Evolutionary conservation across 2,329 filamentous ascomycete genomes (phyloP).

Genomic region (Phoma herbarum): DNA sequence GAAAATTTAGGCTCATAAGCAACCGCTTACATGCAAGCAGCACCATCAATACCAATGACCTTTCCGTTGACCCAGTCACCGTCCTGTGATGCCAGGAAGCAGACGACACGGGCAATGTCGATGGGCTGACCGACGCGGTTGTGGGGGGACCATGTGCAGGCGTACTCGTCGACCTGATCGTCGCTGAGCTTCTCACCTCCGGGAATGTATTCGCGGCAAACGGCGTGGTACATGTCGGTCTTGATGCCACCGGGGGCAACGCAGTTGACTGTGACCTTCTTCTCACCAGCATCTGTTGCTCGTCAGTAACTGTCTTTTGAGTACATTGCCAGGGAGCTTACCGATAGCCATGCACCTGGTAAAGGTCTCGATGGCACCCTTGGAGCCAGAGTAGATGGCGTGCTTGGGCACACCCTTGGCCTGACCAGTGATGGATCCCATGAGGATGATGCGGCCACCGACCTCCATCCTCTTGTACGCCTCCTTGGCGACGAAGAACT

Average conservation of each 20-base stretch:
- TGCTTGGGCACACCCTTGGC: constrained; percentile 65
- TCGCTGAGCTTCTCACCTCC: constrained; percentile 63
- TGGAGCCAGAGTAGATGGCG: constrained; percentile 62
- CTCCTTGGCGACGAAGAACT: constrained; percentile 69
- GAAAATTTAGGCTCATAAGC: constrained; percentile 10
- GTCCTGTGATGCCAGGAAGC: constrained; percentile 66
- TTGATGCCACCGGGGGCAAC: constrained; percentile 66
- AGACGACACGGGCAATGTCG: constrained; percentile 72
- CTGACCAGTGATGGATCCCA: constrained; percentile 66
- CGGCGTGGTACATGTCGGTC: constrained; percentile 68
- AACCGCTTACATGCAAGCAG: constrained; percentile 53
- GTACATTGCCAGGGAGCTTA: constrained; percentile 27
- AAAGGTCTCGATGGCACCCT: constrained; percentile 65
- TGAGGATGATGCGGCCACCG: constrained; percentile 63
- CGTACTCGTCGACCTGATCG: constrained; percentile 69
- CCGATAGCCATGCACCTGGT: constrained; percentile 63
- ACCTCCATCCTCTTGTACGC: constrained; percentile 63
- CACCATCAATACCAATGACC: constrained; percentile 60
- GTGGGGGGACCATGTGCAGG: constrained; percentile 70
- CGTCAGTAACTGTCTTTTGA: constrained; percentile 24
- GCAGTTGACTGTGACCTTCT: constrained; percentile 68
- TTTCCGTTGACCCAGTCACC: constrained; percentile 66
- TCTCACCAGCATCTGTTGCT: constrained; percentile 58
- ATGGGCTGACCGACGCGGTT: constrained; percentile 72
- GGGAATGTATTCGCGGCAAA: constrained; percentile 71